Conservation (phyloP, 192 early-diverging fungal species). For the Coemansia guatemalensis region DNA sequence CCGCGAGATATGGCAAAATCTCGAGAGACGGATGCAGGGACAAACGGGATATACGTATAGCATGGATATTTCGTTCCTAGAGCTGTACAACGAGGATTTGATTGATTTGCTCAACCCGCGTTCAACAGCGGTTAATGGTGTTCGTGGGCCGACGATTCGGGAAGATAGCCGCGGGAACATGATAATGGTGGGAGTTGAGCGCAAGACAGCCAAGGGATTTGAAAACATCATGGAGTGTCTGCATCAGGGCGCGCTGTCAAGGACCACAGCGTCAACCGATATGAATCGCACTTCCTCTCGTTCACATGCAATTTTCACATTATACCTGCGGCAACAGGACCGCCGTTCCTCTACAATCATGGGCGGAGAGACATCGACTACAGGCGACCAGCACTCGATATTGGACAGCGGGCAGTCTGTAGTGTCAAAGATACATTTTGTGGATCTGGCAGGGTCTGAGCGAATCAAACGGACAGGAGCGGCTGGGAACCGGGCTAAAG, state of each 20-base stretch:
- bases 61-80: slow-evolving; percentile 82
- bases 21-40: slow-evolving; percentile 12
- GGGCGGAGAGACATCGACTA: slow-evolving; percentile 1
- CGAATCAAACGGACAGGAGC: slow-evolving; percentile 92
- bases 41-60: slow-evolving; percentile 32
- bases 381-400: not conserved
- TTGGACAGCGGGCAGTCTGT: slow-evolving; percentile 39
- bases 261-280: slow-evolving; percentile 91
- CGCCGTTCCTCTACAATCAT: slow-evolving; percentile 36
- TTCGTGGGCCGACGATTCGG: slow-evolving; percentile 65
- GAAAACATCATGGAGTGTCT: slow-evolving; percentile 71
- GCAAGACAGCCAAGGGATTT: slow-evolving; percentile 59
- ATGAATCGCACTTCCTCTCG: slow-evolving; percentile 96
- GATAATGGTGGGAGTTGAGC: slow-evolving; percentile 83
- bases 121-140: slow-evolving; percentile 38
- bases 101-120: slow-evolving; percentile 75
- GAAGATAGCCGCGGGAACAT: slow-evolving; percentile 90
- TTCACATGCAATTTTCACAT: slow-evolving; percentile 96
- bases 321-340: slow-evolving; percentile 80
- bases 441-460: slow-evolving; percentile 98
- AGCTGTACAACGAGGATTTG: slow-evolving; percentile 96
- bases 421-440: slow-evolving; percentile 95
- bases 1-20: slow-evolving; percentile 34
- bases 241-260: slow-evolving; percentile 68
- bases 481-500: slow-evolving; percentile 89